These are phyloP conservation scores for Quercus variabilis DNA, from an alignment of 306 rosid genomes.

Conservation along the genomic window DNA sequence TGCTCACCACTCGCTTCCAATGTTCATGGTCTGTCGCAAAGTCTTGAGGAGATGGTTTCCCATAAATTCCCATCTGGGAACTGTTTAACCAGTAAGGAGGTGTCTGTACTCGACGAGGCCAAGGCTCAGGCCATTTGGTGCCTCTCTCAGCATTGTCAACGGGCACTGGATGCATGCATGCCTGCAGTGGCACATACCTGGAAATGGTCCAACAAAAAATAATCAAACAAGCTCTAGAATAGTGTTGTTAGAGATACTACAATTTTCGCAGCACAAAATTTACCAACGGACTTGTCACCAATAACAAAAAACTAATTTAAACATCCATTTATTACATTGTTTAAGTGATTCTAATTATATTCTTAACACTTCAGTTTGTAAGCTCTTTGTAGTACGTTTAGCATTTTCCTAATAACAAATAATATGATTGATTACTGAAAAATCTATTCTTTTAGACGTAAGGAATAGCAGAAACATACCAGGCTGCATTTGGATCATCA, in stretches of 20 bases:
- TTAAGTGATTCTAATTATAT: no score
- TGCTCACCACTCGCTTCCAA: constrained; percentile 67
- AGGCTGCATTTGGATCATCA: constrained; percentile 89
- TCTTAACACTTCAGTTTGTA: no score
- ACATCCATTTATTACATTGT: no score
- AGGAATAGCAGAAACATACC: constrained; percentile 38
- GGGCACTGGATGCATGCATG: constrained; percentile 79
- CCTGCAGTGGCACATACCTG: constrained; percentile 86
- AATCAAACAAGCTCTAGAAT: background rate
- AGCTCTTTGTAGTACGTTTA: no score
- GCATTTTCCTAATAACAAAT: no score
- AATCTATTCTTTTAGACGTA: no score
- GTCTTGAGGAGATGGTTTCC: constrained; percentile 87
- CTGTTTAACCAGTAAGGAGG: constrained; percentile 85
- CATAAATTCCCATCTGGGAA: constrained; percentile 77
- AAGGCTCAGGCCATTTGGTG: constrained; percentile 62
- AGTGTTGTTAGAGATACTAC: background rate
- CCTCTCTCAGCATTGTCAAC: constrained; percentile 55
- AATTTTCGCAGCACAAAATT: no score
- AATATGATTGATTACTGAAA: no score
- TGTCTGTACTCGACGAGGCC: constrained; percentile 66
- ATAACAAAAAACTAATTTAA: no score
- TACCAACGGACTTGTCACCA: no score
- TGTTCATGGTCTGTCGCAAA: constrained; percentile 67
- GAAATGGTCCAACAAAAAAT: background rate